Evolutionary conservation across 768 basidiomycete species (phyloP), one percentile per base, ranked within the genome.

Genomic region (Pleurotus pulmonarius): DNA sequence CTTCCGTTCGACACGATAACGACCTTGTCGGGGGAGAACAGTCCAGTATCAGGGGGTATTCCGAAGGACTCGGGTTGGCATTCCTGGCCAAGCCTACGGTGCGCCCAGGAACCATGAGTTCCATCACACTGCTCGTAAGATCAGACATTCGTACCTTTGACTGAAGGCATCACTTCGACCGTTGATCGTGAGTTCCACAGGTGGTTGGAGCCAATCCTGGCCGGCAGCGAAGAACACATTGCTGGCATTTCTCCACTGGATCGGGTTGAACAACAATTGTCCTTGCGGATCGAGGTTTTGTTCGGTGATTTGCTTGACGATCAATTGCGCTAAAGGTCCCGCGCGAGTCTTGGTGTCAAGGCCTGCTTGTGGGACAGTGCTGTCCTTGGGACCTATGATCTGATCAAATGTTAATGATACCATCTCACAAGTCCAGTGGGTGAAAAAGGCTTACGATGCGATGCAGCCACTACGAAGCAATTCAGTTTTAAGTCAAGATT

Each of bases 301-400:
- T 11, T 70, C 64, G 16, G 71, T 67, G 56, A 83, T 76, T 26
- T 68, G 63, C 60, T 79, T 63, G 25, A 69, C 67, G 61, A 75
- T 74, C 16, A 68, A 60, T 53, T 64, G 66, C 3, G 75, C 73
- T 45, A 76, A 67, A 2, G 68, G 70, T 13, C 68, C 67, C 15
- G 65, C 72, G 24, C 75, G 70, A 1, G 54, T 67, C 40, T 69
- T 72, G 22, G 81, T 81, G 63, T 83, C 76, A n/a, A 84, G 67
- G 1, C 81, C 82, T 29, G 82, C 79, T 64, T 84, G 80, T n/a
- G 83, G 81, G 34, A 75, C 76, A 0, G 81, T 81, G 2, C 75
- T 78, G 25, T 65, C 55, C 63, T 77, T 83, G 2, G 81, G 78
- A 25, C 41, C 54, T 15, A 55, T 46, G 26, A 46, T 55, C 54